Evolutionary conservation across 1,284 basidiomycete genomes (phyloP), one percentile per base, ranked within the genome.

Genomic region (Naganishia albida): DNA sequence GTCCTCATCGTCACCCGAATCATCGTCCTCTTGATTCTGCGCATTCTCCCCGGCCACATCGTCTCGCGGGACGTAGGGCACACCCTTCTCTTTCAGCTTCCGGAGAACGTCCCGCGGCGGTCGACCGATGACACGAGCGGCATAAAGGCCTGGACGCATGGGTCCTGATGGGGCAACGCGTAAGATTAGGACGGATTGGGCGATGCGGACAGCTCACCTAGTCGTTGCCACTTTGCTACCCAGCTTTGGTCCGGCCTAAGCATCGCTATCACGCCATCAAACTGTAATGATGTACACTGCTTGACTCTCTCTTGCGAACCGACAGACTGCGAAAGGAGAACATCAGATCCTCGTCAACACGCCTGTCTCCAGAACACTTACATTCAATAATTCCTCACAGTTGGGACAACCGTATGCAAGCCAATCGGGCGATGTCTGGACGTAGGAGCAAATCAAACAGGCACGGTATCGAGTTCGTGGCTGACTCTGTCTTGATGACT

Each of bases 341-440:
- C 15, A 12, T 30, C 13, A 42, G 56, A 42, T 28, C 3, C 6
- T 10, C 2, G 13, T 26, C 7, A n/a, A 28, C 30, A 20, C 12
- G 7, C 0, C 10, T 0, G 20, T 15, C 53, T 8, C 6, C 34
- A 4, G 34, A 7, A 12, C 20, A 75, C 82, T 51, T 65, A 93
- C 95, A 82, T 94, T 89, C 77, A 98, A 86, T 70, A 95, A 84
- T 72, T 95, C 90, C 73, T 99, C 95, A 78, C 95, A 99, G 76
- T 99, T 99, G 43, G 95, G 95, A 76, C 95, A 99, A 2, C 95
- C 95, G 50, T 83, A 82, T 69, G 86, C 86, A 62, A 88, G 82
- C 76, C 98, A 99, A 71, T 98, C 95, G 63, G 83, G 82, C 0
- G 91, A 87, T 0, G 87, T 83, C 75, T 93, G 93, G 46, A 96